phyloP scores from a whole-genome alignment of 805 yeast species.

The Kodamaea lidongshanica region DNA sequence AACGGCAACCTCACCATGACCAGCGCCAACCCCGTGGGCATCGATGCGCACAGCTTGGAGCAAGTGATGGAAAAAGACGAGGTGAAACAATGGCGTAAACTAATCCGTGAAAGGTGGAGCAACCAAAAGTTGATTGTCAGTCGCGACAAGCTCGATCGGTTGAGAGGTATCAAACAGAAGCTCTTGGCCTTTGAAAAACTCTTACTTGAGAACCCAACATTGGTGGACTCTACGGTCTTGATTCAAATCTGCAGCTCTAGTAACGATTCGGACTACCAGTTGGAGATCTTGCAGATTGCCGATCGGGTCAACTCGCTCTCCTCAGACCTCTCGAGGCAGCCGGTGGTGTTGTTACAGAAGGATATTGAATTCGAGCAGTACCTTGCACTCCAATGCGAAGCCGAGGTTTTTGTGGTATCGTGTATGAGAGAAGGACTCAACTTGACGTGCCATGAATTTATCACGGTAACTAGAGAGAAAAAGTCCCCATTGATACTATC shows the following conservation, averaged over 20 bases:
- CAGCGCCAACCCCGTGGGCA: slow-evolving; percentile 67
- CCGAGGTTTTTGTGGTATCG: slow-evolving; percentile 81
- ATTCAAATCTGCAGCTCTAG: slow-evolving; percentile 72
- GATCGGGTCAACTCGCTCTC: slow-evolving; percentile 79
- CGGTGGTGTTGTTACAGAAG: slow-evolving; percentile 81
- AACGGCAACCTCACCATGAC: slow-evolving; percentile 53
- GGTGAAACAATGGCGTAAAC: slow-evolving; percentile 58
- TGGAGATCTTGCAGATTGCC: slow-evolving; percentile 68
- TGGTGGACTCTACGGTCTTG: slow-evolving; percentile 61
- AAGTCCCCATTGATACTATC: slow-evolving; percentile 81
- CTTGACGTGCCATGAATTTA: slow-evolving; percentile 90
- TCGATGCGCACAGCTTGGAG: slow-evolving; percentile 58
- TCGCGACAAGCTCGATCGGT: slow-evolving; percentile 80
- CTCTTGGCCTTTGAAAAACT: slow-evolving; percentile 80
- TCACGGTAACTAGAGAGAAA: slow-evolving; percentile 62
- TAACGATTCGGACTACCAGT: slow-evolving; percentile 58
- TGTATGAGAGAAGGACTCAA: slow-evolving; percentile 97
- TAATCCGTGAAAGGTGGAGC: slow-evolving; percentile 76
- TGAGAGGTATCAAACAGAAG: slow-evolving; percentile 86
- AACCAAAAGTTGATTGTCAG: slow-evolving; percentile 67
- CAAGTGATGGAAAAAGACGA: slow-evolving; percentile 40
- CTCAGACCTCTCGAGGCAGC: slow-evolving; percentile 70
- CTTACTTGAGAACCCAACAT: slow-evolving; percentile 64
- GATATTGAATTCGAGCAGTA: slow-evolving; percentile 88
- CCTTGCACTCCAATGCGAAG: slow-evolving; percentile 76